Conservation (phyloP, 2,329 filamentous ascomycete species). For the Esteya vermicola region DNA sequence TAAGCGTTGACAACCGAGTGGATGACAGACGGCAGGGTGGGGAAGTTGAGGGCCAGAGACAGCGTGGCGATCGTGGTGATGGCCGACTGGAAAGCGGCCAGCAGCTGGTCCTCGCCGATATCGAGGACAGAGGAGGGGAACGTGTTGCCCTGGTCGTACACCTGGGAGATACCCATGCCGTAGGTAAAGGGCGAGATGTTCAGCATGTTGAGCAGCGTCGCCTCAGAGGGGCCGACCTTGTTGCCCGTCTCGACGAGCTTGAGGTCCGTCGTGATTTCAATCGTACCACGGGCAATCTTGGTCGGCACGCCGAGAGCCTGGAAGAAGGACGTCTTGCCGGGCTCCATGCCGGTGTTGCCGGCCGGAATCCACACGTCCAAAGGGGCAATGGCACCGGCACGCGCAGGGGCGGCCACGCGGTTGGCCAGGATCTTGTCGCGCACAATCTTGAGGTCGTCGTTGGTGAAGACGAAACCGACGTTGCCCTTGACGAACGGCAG, state of each 20-base stretch:
- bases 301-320: conserved; percentile 99
- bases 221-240: conserved; percentile 98
- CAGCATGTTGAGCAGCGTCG: conserved; percentile 97
- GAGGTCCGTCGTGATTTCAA: conserved; percentile 96
- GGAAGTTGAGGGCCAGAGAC: conserved; percentile 88
- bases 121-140: conserved; percentile 81
- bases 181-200: conserved; percentile 99
- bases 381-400: conserved; percentile 93
- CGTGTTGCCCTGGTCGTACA: conserved; percentile 94
- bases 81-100: conserved; percentile 66
- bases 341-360: conserved; percentile 99
- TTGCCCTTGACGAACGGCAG: conserved; percentile 95
- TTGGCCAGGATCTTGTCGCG: conserved; percentile 92
- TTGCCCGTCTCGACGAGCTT: conserved; percentile 87
- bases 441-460: conserved; percentile 78
- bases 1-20: conserved; percentile 95
- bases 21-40: conserved; percentile 87
- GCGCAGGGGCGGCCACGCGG: conserved; percentile 93
- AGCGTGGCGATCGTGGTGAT: conserved; percentile 78
- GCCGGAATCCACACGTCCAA: conserved; percentile 88
- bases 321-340: conserved; percentile 99
- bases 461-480: conserved; percentile 99
- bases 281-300: conserved; percentile 99
- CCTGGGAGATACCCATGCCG: conserved; percentile 90
- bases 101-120: conserved; percentile 87